A percentile compares a stretch with the other conserved stretches of the same genome.
phyloP scores from a whole-genome alignment of 257 asterid genomes.

The Ehretia macrophylla region DNA sequence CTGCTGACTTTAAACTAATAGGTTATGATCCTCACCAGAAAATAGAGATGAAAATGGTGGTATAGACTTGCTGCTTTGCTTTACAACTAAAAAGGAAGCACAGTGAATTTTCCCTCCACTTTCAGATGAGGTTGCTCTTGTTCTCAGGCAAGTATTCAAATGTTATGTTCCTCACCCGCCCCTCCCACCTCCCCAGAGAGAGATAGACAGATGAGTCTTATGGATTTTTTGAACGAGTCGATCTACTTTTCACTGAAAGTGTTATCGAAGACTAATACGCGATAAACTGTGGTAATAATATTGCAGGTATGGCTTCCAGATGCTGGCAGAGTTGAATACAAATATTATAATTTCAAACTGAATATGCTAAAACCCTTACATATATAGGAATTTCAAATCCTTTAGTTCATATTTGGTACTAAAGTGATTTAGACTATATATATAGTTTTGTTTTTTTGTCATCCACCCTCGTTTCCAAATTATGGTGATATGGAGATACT shows the following conservation, averaged over 20 bases:
- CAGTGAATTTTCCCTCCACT: slow-evolving; percentile 4
- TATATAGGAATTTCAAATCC: slow-evolving; percentile 22
- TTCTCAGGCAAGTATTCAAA: slow-evolving; percentile 21
- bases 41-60: slow-evolving; percentile 94
- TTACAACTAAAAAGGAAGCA: not conserved
- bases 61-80: slow-evolving; percentile 19
- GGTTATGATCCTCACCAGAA: slow-evolving; percentile 87
- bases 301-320: slow-evolving; percentile 14
- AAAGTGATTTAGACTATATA: slow-evolving; percentile 31
- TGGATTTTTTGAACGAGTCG: no score
- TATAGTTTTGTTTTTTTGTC: not conserved
- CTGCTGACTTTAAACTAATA: slow-evolving; percentile 64
- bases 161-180: not conserved
- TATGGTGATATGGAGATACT: not conserved
- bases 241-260: no score
- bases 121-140: slow-evolving; percentile 3
- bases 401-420: slow-evolving; percentile 23
- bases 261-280: not conserved
- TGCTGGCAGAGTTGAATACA: slow-evolving; percentile 1
- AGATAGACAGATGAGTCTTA: not conserved
- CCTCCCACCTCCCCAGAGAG: not conserved
- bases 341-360: not conserved
- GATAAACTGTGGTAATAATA: not conserved
- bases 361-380: not conserved
- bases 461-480: not conserved